A percentile compares a stretch with the other conserved stretches of the same genome.
These are phyloP conservation scores for Lasiodiplodia hormozganensis DNA, from an alignment of 2,329 filamentous ascomycete genomes.

Conservation along the genomic window DNA sequence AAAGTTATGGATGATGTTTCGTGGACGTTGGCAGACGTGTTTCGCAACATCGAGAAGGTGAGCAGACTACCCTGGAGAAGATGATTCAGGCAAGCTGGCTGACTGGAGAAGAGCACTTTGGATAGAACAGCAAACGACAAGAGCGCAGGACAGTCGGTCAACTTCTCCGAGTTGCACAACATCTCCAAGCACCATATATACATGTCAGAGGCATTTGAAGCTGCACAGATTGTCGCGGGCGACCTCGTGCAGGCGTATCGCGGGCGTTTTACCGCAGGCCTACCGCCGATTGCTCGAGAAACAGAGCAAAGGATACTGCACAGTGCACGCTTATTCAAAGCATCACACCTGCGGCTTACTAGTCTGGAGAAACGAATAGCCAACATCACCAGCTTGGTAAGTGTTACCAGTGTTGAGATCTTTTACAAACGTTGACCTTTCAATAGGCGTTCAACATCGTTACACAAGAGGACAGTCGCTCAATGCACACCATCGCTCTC, in stretches of 20 bases:
- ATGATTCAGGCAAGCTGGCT: not conserved
- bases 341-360: slow-evolving; percentile 42
- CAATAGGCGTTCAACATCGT: slow-evolving; percentile 47
- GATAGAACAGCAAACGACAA: slow-evolving; percentile 34
- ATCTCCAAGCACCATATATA: slow-evolving; percentile 49
- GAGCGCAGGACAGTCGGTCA: slow-evolving; percentile 33
- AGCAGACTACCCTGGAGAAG: not conserved
- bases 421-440: not conserved
- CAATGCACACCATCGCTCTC: slow-evolving; percentile 56
- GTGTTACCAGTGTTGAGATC: not conserved
- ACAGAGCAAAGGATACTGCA: slow-evolving; percentile 31
- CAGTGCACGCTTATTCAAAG: slow-evolving; percentile 42
- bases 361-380: slow-evolving; percentile 47
- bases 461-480: slow-evolving; percentile 49
- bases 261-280: not conserved
- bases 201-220: slow-evolving; percentile 45
- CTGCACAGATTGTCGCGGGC: slow-evolving; percentile 39
- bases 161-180: slow-evolving; percentile 45
- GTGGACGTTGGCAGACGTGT: slow-evolving; percentile 41
- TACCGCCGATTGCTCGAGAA: slow-evolving; percentile 25
- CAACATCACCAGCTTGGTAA: slow-evolving; percentile 46
- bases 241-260: slow-evolving; percentile 35
- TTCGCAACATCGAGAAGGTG: slow-evolving; percentile 43
- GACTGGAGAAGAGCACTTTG: slow-evolving; percentile 35
- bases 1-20: slow-evolving; percentile 39